Evolutionary conservation across 176 grass and related monocot genomes (phyloP), one percentile per base, ranked within the genome.

Genomic region (Oryza coarctata): DNA sequence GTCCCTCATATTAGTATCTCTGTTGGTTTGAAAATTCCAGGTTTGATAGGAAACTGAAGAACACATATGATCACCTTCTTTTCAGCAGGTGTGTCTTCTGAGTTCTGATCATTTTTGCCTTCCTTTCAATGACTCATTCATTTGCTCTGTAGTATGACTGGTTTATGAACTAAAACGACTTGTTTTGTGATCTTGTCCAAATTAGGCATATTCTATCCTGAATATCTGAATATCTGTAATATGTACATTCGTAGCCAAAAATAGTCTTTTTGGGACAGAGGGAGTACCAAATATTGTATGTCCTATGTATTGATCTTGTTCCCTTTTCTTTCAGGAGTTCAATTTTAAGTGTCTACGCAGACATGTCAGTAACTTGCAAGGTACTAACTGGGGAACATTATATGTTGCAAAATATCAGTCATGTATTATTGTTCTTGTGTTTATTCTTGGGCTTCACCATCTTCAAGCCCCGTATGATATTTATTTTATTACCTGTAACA

Each of bases 41-140:
- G 93, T 99, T 99, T 88, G 93, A 99, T 83, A 93, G 89, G 75
- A 95, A 95, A 82, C 85, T 99, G 55, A 99, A 99, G 69, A 95
- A 99, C 74, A 92, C 93, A 38, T 99, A 90, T 43, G 93, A 95
- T 80, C 89, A 99, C 76, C 93, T 99, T 83, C 87, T 99, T 84
- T 99, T 99, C 76, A 99, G 96, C 93, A 95, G 96, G 96, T 95
- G 30, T 5, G 10, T 63, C 27, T 62, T 78, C 74, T 83, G 39
- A 26, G 18, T 62, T 78, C 70, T 85, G 32, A 17, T 57, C 45
- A 44, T 74, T 73, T 57, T 78, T 38, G 31, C 17, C 18, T 75
- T 52, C 25, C 55, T 81, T 35, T 75, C 80, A 17, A 82, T 41
- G 38, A 43, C 71, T 76, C 27, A 40, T 79, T 31, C 58, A 77